Percentiles rank a stretch among this genome's conserved stretches.
Conservation (phyloP, 2,329 filamentous ascomycete species). For the Clarireedia sp. region DNA sequence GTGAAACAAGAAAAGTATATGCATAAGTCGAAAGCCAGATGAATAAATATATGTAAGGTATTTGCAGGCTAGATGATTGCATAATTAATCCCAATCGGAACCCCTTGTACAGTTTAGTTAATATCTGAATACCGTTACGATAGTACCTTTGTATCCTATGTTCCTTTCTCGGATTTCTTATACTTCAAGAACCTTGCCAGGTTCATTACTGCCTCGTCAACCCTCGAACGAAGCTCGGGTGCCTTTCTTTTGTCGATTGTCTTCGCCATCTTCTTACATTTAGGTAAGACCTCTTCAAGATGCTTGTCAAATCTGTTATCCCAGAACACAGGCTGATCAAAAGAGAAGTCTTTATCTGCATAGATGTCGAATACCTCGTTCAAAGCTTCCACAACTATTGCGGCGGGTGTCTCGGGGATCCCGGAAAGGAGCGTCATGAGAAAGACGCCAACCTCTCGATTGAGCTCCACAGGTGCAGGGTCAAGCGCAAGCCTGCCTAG, state of each 20-base stretch:
- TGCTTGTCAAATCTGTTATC: slow-evolving; percentile 50
- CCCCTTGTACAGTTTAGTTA: no score
- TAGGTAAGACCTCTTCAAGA: slow-evolving; percentile 46
- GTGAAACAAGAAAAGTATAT: no score
- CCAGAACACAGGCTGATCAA: slow-evolving; percentile 58
- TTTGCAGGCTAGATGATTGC: no score
- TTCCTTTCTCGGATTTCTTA: slow-evolving; percentile 37
- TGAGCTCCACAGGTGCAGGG: slow-evolving; percentile 44
- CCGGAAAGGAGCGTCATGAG: slow-evolving; percentile 46
- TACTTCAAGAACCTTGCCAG: slow-evolving; percentile 54
- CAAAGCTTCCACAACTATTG: slow-evolving; percentile 54
- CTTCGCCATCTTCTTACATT: slow-evolving; percentile 49
- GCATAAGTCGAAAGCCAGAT: no score
- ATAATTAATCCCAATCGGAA: no score
- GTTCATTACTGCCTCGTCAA: slow-evolving; percentile 55
- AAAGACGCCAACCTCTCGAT: slow-evolving; percentile 57
- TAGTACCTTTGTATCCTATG: not conserved
- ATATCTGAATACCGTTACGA: no score
- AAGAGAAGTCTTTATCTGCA: slow-evolving; percentile 49
- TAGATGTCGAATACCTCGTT: slow-evolving; percentile 63
- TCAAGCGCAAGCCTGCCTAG: slow-evolving; percentile 54
- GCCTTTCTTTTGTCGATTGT: slow-evolving; percentile 51
- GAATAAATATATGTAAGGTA: no score
- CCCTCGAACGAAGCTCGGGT: slow-evolving; percentile 48
- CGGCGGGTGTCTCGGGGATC: slow-evolving; percentile 45